Percentiles rank a stretch among this genome's conserved stretches.
Conservation (phyloP, 2,329 filamentous ascomycete species). For the Calcarisporium arbuscula region DNA sequence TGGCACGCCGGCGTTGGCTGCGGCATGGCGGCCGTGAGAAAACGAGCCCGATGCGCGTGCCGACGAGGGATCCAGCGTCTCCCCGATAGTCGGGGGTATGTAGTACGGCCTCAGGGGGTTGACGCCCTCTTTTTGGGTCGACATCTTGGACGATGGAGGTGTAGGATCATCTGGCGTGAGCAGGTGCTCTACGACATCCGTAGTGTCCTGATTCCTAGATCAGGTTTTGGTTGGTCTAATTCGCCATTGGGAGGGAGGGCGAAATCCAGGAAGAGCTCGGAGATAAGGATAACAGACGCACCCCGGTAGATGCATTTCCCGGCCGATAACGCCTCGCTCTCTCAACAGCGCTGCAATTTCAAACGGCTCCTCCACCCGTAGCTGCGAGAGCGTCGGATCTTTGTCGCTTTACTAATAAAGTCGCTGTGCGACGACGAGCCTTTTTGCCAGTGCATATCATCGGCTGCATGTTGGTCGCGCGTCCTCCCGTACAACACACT, state of each 20-base stretch:
- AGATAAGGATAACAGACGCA: slow-evolving; percentile 11
- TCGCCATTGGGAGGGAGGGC: slow-evolving; percentile 1
- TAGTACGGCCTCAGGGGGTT: slow-evolving; percentile 68
- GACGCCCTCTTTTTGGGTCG: slow-evolving; percentile 38
- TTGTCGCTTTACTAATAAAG: too few species aligned
- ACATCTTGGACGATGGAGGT: slow-evolving; percentile 30
- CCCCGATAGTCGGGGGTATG: slow-evolving; percentile 52
- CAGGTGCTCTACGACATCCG: slow-evolving; percentile 3
- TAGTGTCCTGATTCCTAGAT: too few species aligned
- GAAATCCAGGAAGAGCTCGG: slow-evolving; percentile 13
- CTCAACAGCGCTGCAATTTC: slow-evolving; percentile 18
- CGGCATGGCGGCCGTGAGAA: slow-evolving; percentile 34
- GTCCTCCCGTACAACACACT: too few species aligned
- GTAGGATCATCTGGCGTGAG: slow-evolving; percentile 18
- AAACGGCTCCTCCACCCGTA: slow-evolving; percentile 13
- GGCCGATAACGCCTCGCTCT: slow-evolving; percentile 22
- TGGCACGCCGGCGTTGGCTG: slow-evolving; percentile 26
- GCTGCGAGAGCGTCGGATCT: too few species aligned
- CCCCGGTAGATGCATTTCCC: slow-evolving; percentile 29
- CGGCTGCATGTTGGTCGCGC: too few species aligned
- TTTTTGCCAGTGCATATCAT: too few species aligned
- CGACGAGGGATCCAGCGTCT: slow-evolving; percentile 31
- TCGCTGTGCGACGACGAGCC: too few species aligned
- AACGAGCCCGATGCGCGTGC: slow-evolving; percentile 39
- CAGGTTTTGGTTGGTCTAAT: neutral